Base-by-base conservation (phyloP, 371 early-diverging fungal genomes). In the Rhizopus stolonifer region DNA sequence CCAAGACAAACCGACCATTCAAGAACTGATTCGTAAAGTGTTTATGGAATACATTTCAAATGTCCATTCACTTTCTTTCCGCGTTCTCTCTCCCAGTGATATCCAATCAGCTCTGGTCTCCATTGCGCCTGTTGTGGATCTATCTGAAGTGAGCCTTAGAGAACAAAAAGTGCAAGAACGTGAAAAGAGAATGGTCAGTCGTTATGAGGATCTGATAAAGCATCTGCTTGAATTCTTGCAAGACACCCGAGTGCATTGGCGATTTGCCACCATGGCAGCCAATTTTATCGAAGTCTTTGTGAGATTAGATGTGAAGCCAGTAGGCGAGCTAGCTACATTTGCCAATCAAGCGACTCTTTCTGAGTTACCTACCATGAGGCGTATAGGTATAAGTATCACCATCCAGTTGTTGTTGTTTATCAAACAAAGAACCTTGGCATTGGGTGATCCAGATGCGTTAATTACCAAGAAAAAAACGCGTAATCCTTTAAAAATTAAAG, bases 1-100 rank as follows among this genome's bases (percentile, higher is more conserved):
- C 51, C 85, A 88, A 44, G 92, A 92, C 53, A 89, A 92, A 76
- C 81, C 85, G 10, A 78, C 84, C 2, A 79, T 91, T 24, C 91
- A 91, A 61, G 81, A 84, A 49, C 63, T 90, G 22, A 74, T 91
- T 15, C 79, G 90, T 11, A 85, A 81, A 51, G 70, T 81, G 2
- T 87, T 84, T 57, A 49, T 82, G 10, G 79, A 83, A 23, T 89
- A 86, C 49, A 61, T 84, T 0, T 64, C 79, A 25, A 70, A 77
- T 42, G 65, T 72, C 43, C 72, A 71, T 23, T 67, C 72, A 18
- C 56, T 65, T 2, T 72, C 77, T 7, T 73, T 81, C 55, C 68
- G 60, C 49, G 60, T 68, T 9, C 50, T 75, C 26, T 23, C 58
- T 15, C 58, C 57, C 19, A 56, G 47, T 0, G 53, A 66, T 5